Conservation (phyloP, 352 stramenopile species). For the Phytophthora pluvialis region DNA sequence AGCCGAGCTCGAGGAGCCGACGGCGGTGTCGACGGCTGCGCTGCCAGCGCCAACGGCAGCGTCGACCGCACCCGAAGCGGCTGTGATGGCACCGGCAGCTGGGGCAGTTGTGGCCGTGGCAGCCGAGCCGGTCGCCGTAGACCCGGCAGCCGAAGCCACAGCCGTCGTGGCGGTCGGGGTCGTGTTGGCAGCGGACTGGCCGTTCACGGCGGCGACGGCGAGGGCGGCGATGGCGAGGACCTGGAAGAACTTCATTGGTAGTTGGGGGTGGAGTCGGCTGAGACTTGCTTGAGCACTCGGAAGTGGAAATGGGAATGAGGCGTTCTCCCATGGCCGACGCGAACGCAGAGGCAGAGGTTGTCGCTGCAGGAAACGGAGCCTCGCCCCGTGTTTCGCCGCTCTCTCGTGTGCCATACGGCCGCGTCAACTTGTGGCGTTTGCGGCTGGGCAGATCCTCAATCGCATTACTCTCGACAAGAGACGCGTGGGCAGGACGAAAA, state of each 20-base stretch:
- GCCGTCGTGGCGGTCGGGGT: constrained; percentile 2
- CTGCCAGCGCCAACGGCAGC: constrained; percentile 19
- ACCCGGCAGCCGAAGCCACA: constrained; percentile 3
- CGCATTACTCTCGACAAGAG: constrained; percentile 9
- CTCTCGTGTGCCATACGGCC: constrained; percentile 24
- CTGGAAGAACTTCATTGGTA: constrained; percentile 43
- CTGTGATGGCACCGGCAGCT: constrained; percentile 8
- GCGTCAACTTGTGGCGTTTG: constrained; percentile 22
- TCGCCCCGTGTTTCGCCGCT: constrained; percentile 12
- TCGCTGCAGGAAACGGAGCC: constrained; percentile 4
- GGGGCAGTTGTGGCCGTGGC: constrained; percentile 2
- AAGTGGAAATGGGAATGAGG: constrained; percentile 27
- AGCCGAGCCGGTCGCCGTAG: constrained; percentile 1
- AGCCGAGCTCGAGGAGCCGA: constrained; percentile 18
- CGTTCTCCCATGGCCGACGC: not conserved
- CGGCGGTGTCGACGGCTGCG: constrained; percentile 15
- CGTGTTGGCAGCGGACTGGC: constrained; percentile 26
- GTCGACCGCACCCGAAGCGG: constrained; percentile 16
- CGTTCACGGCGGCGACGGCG: constrained; percentile 32
- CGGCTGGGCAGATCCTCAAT: constrained; percentile 22
- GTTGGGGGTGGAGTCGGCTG: constrained; percentile 10
- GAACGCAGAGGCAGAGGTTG: constrained; percentile 4
- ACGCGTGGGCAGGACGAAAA: constrained; percentile 27
- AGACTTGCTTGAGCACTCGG: constrained; percentile 33
- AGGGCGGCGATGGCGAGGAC: no score